Base-by-base conservation (phyloP, 306 rosid species). In the Hylodesmum podocarpum region DNA sequence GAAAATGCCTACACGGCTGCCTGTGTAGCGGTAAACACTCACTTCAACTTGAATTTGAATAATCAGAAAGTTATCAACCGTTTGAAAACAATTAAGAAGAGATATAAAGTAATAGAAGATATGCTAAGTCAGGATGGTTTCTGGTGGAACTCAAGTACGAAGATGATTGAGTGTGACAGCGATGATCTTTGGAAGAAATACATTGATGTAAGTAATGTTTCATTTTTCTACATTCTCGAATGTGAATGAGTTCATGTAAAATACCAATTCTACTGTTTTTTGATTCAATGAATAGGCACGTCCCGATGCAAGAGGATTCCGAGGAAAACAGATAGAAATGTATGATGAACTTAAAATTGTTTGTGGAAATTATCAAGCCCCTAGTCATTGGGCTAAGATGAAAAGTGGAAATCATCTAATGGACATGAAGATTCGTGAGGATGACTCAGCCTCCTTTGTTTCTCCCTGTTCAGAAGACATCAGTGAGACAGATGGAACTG, bases 1-100 rank as follows among this genome's bases (percentile, higher is more conserved):
- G 97, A 91, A 80, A 88, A 88, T 78, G 97, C 97, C 19, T 91
- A 91, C 79, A 83, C 90, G 6, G 91, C 94, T 75, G 91, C 97
- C 76, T 91, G 94, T 84, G 71, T 86, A 50, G 87, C 94, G 12
- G 95, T 91, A 76, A 91, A 89, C 80, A 69, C 90, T 24, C 80
- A 37, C 67, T 89, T 91, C 83, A 88, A 85, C 88, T 82, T 91
- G 65, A 89, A 83, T 59, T 83, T 91, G 89, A 91, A 91, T 75
- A 91, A 86, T 72, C 97, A 91, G 84, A 89, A 91, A 85, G 93
- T 89, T 43, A 80, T 91, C 63, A 91, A 91, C 74, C 92, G 95
- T 27, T 88, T 89, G 15, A 91, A 91, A 86, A 91, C 97, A 5
- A 88, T 91, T 73, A 91, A 91, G 87, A 91, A 89, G 83, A 84